These are phyloP conservation scores for Juglanconis sp. DNA, from an alignment of 2,329 filamentous ascomycete species.

Conservation along the genomic window DNA sequence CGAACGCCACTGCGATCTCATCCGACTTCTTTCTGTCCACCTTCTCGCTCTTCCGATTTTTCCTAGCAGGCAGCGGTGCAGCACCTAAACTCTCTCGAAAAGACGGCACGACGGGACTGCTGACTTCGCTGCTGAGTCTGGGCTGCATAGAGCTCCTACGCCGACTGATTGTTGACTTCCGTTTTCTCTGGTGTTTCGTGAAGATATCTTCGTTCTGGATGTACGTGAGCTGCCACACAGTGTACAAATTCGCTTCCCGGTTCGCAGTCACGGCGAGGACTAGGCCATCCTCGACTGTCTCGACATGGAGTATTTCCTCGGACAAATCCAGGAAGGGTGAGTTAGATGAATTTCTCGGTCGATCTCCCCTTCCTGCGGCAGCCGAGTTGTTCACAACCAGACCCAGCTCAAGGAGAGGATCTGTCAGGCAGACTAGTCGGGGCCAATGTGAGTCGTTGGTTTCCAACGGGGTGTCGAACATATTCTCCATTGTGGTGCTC, in stretches of 20 bases:
- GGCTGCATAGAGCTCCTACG: conserved; percentile 65
- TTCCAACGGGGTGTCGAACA: conserved; percentile 54
- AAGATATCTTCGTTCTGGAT: conserved; percentile 63
- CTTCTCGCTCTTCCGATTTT: conserved; percentile 49
- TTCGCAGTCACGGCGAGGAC: conserved; percentile 81
- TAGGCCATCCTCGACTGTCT: conserved; percentile 57
- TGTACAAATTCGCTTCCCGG: conserved; percentile 71
- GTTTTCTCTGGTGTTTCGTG: conserved; percentile 42
- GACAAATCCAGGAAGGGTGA: conserved; percentile 65
- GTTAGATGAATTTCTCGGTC: conserved; percentile 37
- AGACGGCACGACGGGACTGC: conserved; percentile 66
- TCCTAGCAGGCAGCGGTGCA: conserved; percentile 51
- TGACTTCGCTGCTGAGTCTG: conserved; percentile 68
- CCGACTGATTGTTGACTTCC: conserved; percentile 45
- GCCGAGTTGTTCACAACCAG: conserved; percentile 66
- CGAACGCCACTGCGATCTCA: conserved; percentile 68
- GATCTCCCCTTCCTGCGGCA: conserved; percentile 32
- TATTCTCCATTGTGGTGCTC: conserved; percentile 52
- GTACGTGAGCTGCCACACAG: conserved; percentile 80
- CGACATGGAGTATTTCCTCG: conserved; percentile 83
- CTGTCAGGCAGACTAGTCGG: conserved; percentile 76
- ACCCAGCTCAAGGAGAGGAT: conserved; percentile 82
- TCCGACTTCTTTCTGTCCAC: conserved; percentile 41
- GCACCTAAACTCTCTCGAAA: conserved; percentile 74
- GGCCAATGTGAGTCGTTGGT: conserved; percentile 62